A percentile compares a stretch with the other conserved stretches of the same genome.
These are phyloP conservation scores for Trichoderma guizhouense DNA, from an alignment of 2,329 filamentous ascomycete species.

Conservation along the genomic window DNA sequence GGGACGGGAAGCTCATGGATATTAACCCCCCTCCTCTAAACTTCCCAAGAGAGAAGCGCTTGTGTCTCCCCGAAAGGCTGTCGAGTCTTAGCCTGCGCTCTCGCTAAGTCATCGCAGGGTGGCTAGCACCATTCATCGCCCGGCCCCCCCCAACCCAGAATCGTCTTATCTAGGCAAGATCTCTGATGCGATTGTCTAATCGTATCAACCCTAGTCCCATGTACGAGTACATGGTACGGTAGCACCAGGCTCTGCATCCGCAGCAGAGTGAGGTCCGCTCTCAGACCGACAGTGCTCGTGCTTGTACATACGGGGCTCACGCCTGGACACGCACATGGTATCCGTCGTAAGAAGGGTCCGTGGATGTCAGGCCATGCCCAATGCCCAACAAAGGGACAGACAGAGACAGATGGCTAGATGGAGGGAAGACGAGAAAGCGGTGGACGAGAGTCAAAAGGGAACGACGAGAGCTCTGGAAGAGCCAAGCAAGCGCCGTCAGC, in stretches of 20 bases:
- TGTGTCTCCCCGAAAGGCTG: slow-evolving; percentile 1
- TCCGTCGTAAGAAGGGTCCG: neutral
- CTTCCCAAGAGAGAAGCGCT: neutral
- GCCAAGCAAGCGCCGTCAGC: slow-evolving; percentile 20
- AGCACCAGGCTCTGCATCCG: neutral
- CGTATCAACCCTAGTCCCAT: slow-evolving; percentile 15
- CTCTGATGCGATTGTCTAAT: slow-evolving; percentile 18
- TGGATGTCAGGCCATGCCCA: slow-evolving; percentile 4
- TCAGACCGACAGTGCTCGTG: neutral
- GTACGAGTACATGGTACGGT: neutral
- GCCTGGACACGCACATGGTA: neutral
- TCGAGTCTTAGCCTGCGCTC: slow-evolving; percentile 1
- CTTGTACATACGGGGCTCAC: neutral
- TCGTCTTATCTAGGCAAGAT: slow-evolving; percentile 17
- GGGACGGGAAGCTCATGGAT: slow-evolving; percentile 6
- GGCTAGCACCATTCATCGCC: slow-evolving; percentile 12
- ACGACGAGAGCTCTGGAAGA: slow-evolving; percentile 12
- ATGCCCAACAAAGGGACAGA: neutral
- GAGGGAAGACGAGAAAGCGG: slow-evolving; percentile 15
- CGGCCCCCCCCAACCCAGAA: slow-evolving; percentile 12
- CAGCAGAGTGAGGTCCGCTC: slow-evolving; percentile 8
- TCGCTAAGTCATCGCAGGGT: slow-evolving; percentile 16
- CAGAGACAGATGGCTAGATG: neutral
- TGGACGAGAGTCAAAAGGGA: slow-evolving; percentile 9
- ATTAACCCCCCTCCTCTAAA: neutral